phyloP scores from a whole-genome alignment of 768 basidiomycete genomes.

The Zangia roseola region DNA sequence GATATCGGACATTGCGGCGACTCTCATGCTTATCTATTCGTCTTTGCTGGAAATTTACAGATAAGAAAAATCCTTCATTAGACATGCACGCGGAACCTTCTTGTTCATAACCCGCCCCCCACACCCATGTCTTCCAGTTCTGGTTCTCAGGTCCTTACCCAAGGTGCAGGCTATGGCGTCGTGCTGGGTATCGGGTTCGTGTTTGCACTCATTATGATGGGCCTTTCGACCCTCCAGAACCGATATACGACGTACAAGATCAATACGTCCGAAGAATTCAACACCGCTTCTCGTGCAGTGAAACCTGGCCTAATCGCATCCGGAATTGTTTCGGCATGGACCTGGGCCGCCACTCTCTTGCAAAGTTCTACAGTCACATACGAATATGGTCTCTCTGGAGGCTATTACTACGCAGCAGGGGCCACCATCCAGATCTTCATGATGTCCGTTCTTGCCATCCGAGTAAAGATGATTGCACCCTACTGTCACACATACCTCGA shows the following conservation, averaged over 20 bases:
- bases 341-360: conserved; percentile 31
- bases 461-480: conserved; percentile 35
- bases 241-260: conserved; percentile 28
- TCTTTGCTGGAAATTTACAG: neutral
- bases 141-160: conserved; percentile 20
- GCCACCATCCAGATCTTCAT: conserved; percentile 29
- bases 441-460: conserved; percentile 25
- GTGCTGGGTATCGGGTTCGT: conserved; percentile 31
- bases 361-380: conserved; percentile 33
- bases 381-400: conserved; percentile 24
- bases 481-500: conserved; percentile 38
- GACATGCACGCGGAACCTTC: neutral
- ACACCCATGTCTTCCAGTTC: conserved; percentile 8
- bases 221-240: conserved; percentile 25
- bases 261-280: conserved; percentile 29
- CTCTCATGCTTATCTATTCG: conserved; percentile 15
- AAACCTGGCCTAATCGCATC: conserved; percentile 19
- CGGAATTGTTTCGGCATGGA: conserved; percentile 29
- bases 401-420: conserved; percentile 30
- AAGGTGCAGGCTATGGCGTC: conserved; percentile 29
- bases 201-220: conserved; percentile 30
- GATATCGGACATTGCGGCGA: conserved; percentile 4
- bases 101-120: no score
- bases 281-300: conserved; percentile 25
- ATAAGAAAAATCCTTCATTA: neutral